Evolutionary conservation across 352 stramenopile species (phyloP), one percentile per base, ranked within the genome.

Genomic region (Globisporangium nagaii): DNA sequence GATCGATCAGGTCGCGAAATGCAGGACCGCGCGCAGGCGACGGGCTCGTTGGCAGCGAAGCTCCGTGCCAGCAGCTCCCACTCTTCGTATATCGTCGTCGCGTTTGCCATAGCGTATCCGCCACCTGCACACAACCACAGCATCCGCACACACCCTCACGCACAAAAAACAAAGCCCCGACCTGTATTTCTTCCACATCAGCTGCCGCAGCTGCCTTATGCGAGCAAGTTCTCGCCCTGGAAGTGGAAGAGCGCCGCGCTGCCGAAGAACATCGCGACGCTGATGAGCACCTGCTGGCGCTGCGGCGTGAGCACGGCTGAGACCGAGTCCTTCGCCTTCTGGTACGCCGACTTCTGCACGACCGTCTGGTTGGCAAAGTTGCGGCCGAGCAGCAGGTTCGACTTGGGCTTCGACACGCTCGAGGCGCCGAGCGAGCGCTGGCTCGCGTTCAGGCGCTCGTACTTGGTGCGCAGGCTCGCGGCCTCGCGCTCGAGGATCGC

Each of bases 211-310:
- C 15, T 37, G n/a, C 46, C 58, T 73, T 83, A 85, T 51, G 71
- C 69, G 56, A 93, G 68, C 63, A 93, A 65, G 66, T 92, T 90
- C 60, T 93, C 78, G 57, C 80, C 84, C 56, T 93, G 82, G 61
- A 70, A 87, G 68, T 93, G 84, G 73, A 91, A 92, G 10, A 93
- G 60, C 30, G 53, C 70, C 19, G 80, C 76, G 61, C 81, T 88
- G 54, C 75, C 79, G 15, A 83, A 68, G 53, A 93, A 93, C 67
- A 93, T 82, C 37, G 65, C 75, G 46, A 86, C 67, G 62, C 81
- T 92, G 40, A 81, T 67, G 41, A 88, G 56, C 53, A 90, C 58
- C 61, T 88, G 75, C 62, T 86, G 77, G 63, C 82, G 75, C 73
- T 90, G 80, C 10, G 73, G 75, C 39, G 75, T 90, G 60, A 90